Evolutionary conservation across 148 eudicot species (phyloP).

Genomic region (Fallopia convolvulus): DNA sequence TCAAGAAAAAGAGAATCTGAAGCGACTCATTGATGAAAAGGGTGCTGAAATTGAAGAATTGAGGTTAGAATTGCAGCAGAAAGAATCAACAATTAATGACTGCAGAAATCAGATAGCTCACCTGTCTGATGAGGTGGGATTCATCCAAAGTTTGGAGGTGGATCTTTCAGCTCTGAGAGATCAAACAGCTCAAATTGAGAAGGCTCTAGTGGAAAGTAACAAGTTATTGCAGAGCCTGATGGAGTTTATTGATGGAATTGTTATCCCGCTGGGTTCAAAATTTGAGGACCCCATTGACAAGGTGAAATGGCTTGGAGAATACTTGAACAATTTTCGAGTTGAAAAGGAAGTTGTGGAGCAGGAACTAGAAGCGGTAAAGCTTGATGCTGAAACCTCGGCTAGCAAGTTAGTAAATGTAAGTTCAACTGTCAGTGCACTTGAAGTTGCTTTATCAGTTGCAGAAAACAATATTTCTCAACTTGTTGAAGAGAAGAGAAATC

Average conservation of each 20-base stretch:
- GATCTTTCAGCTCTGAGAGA: constrained; percentile 47
- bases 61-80: constrained; percentile 49
- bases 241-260: constrained; percentile 45
- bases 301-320: constrained; percentile 53
- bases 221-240: constrained; percentile 40
- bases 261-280: constrained; percentile 32
- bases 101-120: constrained; percentile 41
- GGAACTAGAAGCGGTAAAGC: constrained; percentile 43
- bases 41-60: constrained; percentile 62
- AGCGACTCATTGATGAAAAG: constrained; percentile 62
- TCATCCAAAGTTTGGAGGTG: constrained; percentile 52
- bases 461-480: constrained; percentile 39
- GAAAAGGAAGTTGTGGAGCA: constrained; percentile 43
- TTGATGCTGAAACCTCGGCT: constrained; percentile 39
- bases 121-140: constrained; percentile 47
- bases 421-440: constrained; percentile 36
- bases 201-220: constrained; percentile 57
- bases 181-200: constrained; percentile 56
- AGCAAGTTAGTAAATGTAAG: constrained; percentile 40
- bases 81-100: constrained; percentile 33
- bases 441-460: constrained; percentile 55
- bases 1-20: constrained; percentile 87
- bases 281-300: constrained; percentile 61
- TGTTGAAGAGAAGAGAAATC: constrained; percentile 55
- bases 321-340: constrained; percentile 44